phyloP scores from a whole-genome alignment of 192 early-diverging fungal species.

The Pilaira anomala region DNA sequence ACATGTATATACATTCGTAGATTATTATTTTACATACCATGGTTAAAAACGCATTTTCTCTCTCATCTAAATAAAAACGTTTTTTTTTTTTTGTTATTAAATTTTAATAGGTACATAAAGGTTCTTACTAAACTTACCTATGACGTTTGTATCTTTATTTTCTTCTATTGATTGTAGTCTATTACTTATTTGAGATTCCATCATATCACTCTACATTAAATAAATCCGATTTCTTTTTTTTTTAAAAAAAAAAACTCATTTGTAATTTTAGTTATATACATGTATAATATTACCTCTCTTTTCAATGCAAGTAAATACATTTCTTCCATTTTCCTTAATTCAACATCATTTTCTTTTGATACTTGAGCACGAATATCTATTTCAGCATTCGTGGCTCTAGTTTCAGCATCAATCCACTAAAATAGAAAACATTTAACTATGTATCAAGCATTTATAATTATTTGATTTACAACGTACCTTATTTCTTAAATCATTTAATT shows the following conservation, averaged over 20 bases:
- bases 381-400: slow-evolving; percentile 50
- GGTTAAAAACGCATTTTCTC: too few relatives aligned
- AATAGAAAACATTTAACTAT: too few relatives aligned
- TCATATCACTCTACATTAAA: slow-evolving; percentile 8
- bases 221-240: background rate
- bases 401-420: slow-evolving; percentile 49
- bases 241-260: too few relatives aligned
- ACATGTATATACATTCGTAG: too few relatives aligned
- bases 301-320: slow-evolving; percentile 29
- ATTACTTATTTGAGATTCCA: background rate
- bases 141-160: background rate
- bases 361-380: slow-evolving; percentile 53
- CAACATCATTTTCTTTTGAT: slow-evolving; percentile 38
- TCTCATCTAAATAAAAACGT: too few relatives aligned
- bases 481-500: slow-evolving; percentile 3
- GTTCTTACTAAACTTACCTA: background rate
- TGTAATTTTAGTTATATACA: background rate
- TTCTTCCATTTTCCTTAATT: slow-evolving; percentile 48
- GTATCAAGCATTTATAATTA: background rate
- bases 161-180: background rate
- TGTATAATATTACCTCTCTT: slow-evolving; percentile 24
- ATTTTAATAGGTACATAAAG: too few relatives aligned
- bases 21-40: background rate
- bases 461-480: background rate
- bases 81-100: too few relatives aligned